phyloP scores from a whole-genome alignment of 2,329 filamentous ascomycete genomes.

The Coniosporium tulheliwenetii region DNA sequence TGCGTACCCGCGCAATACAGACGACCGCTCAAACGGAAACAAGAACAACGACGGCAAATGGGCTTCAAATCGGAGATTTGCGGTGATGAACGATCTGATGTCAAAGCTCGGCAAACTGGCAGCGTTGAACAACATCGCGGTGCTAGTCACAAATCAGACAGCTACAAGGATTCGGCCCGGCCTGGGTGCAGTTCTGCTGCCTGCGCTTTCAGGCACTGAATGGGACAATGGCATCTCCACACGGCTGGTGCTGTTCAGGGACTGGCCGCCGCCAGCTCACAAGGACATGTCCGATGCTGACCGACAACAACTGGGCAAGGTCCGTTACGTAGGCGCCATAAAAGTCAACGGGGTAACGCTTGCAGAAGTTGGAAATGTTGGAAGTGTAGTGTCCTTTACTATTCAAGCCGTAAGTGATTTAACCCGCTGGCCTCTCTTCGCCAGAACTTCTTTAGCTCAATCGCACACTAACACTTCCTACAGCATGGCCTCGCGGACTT shows the following conservation, averaged over 20 bases:
- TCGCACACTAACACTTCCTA: constrained; percentile 1
- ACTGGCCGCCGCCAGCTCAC: constrained; percentile 31
- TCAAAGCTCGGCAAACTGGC: constrained; percentile 53
- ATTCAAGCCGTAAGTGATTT: constrained; percentile 27
- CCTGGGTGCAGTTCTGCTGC: constrained; percentile 52
- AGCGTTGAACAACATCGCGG: constrained; percentile 52
- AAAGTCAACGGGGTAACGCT: constrained; percentile 25
- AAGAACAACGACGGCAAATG: constrained; percentile 29
- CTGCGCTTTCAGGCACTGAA: constrained; percentile 56
- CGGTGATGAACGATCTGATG: constrained; percentile 51
- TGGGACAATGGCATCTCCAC: constrained; percentile 71
- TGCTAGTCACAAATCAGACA: constrained; percentile 65
- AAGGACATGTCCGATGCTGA: constrained; percentile 8
- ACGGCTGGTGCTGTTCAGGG: constrained; percentile 62
- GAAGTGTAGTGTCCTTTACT: constrained; percentile 33
- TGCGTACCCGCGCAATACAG: constrained; percentile 46
- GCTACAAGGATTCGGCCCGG: constrained; percentile 60
- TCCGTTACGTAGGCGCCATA: constrained; percentile 27
- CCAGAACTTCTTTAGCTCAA: neutral
- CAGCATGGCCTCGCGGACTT: constrained; percentile 3
- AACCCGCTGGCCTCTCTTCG: neutral
- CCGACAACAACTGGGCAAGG: constrained; percentile 15
- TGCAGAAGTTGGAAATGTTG: constrained; percentile 24
- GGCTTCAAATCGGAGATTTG: constrained; percentile 34
- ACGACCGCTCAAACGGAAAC: constrained; percentile 23